Conservation (phyloP, 1,284 basidiomycete genomes). For the Austroboletus rostrupii region DNA sequence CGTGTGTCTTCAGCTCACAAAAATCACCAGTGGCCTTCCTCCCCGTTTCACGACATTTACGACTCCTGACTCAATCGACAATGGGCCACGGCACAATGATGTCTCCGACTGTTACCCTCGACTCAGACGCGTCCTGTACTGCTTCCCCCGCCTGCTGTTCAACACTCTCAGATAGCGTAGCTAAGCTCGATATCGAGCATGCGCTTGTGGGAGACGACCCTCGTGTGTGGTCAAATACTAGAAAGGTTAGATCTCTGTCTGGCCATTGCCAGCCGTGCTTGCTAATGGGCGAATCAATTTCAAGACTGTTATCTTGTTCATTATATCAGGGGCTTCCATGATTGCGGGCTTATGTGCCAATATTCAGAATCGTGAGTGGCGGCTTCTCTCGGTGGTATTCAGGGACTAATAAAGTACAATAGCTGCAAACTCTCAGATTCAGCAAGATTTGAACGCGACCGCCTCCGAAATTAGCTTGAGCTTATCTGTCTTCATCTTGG, state of each 20-base stretch:
- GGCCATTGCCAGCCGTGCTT: neutral
- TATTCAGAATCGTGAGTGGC: constrained; percentile 62
- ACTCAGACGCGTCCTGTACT: neutral
- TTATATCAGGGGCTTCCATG: constrained; percentile 61
- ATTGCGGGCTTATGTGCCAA: constrained; percentile 68
- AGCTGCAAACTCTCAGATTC: constrained; percentile 71
- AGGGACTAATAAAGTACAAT: constrained; percentile 3
- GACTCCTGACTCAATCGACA: constrained; percentile 11
- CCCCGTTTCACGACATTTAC: constrained; percentile 1
- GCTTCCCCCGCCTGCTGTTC: neutral
- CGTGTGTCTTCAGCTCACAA: neutral
- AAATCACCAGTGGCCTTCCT: neutral
- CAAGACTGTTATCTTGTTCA: constrained; percentile 51
- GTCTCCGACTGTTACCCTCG: neutral
- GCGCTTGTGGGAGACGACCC: constrained; percentile 73
- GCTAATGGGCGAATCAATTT: neutral
- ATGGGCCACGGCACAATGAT: neutral
- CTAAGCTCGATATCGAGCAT: constrained; percentile 58
- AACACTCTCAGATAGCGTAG: neutral
- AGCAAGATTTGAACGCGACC: constrained; percentile 62
- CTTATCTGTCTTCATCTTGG: constrained; percentile 73
- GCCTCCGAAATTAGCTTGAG: constrained; percentile 70
- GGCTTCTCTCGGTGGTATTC: constrained; percentile 3
- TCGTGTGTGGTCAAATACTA: constrained; percentile 60
- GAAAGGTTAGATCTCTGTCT: constrained; percentile 50